Evolutionary conservation across 371 early-diverging fungal genomes (phyloP).

Genomic region (Nematocida ausubeli): DNA sequence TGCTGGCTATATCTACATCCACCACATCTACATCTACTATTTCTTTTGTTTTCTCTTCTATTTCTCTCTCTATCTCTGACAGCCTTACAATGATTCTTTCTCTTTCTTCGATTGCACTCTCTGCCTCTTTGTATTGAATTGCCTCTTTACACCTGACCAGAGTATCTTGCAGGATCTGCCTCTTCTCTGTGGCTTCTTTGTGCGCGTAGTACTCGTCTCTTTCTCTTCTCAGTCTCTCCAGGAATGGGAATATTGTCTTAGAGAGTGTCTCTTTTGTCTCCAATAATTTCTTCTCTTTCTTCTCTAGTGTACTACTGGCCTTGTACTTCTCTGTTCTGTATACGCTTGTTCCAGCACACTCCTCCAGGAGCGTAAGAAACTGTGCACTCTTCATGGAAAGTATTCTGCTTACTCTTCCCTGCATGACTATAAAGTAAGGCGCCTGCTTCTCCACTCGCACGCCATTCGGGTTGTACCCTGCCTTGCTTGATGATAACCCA

Average conservation of each 20-base stretch:
- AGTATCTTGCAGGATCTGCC: background rate
- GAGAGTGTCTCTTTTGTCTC: slow-evolving; percentile 48
- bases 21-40: slow-evolving; percentile 10
- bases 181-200: slow-evolving; percentile 41
- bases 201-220: slow-evolving; percentile 48
- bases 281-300: slow-evolving; percentile 50
- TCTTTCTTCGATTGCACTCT: slow-evolving; percentile 36
- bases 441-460: slow-evolving; percentile 79
- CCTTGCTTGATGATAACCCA: slow-evolving; percentile 71
- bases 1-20: slow-evolving; percentile 51
- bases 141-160: slow-evolving; percentile 64
- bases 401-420: slow-evolving; percentile 49
- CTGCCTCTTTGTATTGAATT: slow-evolving; percentile 71
- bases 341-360: slow-evolving; percentile 46
- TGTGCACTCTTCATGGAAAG: slow-evolving; percentile 37
- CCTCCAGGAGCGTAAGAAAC: slow-evolving; percentile 43
- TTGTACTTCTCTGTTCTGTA: slow-evolving; percentile 52
- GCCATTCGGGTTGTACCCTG: slow-evolving; percentile 79
- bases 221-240: slow-evolving; percentile 42
- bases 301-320: slow-evolving; percentile 47
- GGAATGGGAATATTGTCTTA: slow-evolving; percentile 48
- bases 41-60: slow-evolving; percentile 45
- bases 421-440: slow-evolving; percentile 52
- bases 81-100: background rate
- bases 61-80: slow-evolving; percentile 11